Conservation (phyloP, 2,329 filamentous ascomycete species). For the Epichloe amarillans region DNA sequence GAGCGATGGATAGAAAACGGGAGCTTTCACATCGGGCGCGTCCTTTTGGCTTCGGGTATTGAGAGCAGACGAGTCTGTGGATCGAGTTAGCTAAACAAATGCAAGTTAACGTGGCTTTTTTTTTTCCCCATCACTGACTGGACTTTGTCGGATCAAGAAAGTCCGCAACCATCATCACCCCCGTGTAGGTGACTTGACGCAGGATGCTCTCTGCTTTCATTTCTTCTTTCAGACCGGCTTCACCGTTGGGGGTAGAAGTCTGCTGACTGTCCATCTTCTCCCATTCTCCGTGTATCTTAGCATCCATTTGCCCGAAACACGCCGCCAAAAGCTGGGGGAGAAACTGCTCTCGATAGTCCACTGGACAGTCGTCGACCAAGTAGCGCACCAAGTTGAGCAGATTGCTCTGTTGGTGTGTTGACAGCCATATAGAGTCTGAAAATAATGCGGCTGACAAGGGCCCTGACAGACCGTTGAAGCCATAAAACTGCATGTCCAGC, state of each 20-base stretch:
- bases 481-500: constrained; percentile 79
- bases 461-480: constrained; percentile 68
- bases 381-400: constrained; percentile 78
- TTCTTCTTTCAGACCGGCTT: constrained; percentile 73
- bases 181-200: constrained; percentile 81
- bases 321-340: constrained; percentile 70
- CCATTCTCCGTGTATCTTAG: constrained; percentile 83
- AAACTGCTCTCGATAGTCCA: constrained; percentile 63
- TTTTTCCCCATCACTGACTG: constrained; percentile 37
- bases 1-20: constrained; percentile 43
- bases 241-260: constrained; percentile 50
- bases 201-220: constrained; percentile 98
- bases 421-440: constrained; percentile 66
- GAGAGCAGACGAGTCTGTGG: constrained; percentile 1
- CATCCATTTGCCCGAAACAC: constrained; percentile 75
- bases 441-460: constrained; percentile 79
- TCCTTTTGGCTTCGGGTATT: neutral
- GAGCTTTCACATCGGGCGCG: neutral
- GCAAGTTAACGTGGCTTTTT: neutral
- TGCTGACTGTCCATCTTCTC: constrained; percentile 55
- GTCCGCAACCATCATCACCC: constrained; percentile 81
- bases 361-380: constrained; percentile 83
- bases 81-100: constrained; percentile 1
- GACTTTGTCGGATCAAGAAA: constrained; percentile 64
- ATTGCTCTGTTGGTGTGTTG: constrained; percentile 88